phyloP scores from a whole-genome alignment of 148 eudicot genomes.

The Rhododendron molle region DNA sequence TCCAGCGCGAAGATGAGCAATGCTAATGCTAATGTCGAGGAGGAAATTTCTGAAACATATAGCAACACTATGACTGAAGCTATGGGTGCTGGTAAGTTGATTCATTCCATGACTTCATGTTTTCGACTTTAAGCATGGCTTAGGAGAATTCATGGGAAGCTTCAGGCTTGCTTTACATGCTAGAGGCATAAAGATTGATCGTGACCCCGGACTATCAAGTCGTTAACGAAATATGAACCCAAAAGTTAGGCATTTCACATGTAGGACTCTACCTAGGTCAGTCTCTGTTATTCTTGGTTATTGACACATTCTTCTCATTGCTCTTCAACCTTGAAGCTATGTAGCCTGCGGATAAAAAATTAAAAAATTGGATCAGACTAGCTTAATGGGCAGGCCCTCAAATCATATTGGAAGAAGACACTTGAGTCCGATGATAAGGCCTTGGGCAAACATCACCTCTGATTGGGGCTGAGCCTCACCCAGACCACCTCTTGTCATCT shows the following conservation, averaged over 20 bases:
- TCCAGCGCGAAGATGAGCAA: conserved; percentile 44
- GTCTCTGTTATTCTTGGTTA: background rate
- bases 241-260: background rate
- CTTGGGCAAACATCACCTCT: too few species aligned
- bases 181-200: background rate
- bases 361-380: background rate
- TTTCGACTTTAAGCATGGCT: background rate
- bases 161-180: background rate
- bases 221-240: background rate
- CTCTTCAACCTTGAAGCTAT: background rate
- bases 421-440: background rate
- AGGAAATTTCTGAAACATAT: conserved; percentile 70
- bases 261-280: background rate
- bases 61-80: conserved; percentile 93
- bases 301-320: conserved; percentile 1
- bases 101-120: background rate
- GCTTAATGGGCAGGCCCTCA: background rate
- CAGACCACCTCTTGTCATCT: background rate
- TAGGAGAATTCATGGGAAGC: background rate
- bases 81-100: conserved; percentile 94
- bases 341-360: background rate
- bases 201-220: background rate
- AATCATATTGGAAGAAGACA: background rate
- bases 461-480: background rate
- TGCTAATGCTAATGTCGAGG: conserved; percentile 35